Evolutionary conservation across 2,329 filamentous ascomycete species (phyloP).

Genomic region (Penicillium sp.): DNA sequence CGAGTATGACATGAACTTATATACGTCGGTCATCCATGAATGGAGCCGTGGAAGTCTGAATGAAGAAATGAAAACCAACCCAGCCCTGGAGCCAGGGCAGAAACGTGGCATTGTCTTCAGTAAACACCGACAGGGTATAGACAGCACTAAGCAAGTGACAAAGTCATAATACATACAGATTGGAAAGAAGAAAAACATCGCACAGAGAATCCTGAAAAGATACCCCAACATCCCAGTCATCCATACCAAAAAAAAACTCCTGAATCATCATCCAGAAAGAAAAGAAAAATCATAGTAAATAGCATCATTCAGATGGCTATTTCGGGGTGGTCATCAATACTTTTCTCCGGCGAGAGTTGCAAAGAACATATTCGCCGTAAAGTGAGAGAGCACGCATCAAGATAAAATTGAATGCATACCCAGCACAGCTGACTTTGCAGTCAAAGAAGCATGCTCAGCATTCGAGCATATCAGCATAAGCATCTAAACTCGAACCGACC

Average conservation of each 20-base stretch:
- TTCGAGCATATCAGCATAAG: slow-evolving; percentile 49
- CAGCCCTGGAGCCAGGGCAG: background rate
- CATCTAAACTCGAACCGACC: slow-evolving; percentile 48
- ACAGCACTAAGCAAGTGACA: slow-evolving; percentile 19
- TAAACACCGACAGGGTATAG: slow-evolving; percentile 20
- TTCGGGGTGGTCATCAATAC: slow-evolving; percentile 1
- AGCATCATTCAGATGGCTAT: slow-evolving; percentile 19
- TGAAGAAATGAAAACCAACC: background rate
- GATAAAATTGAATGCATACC: no score
- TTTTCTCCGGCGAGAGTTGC: slow-evolving; percentile 8
- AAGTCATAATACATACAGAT: slow-evolving; percentile 24
- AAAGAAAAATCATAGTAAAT: slow-evolving; percentile 11
- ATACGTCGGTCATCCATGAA: no score
- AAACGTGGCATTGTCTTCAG: slow-evolving; percentile 5
- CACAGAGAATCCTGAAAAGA: slow-evolving; percentile 2
- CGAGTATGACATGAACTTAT: background rate
- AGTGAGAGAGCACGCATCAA: background rate
- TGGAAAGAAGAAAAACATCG: slow-evolving; percentile 5
- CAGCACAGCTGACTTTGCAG: background rate
- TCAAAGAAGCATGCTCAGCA: background rate
- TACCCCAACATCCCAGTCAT: slow-evolving; percentile 3
- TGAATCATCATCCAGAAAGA: slow-evolving; percentile 27
- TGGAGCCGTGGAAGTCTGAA: no score
- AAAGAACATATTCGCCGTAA: slow-evolving; percentile 12
- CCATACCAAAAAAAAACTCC: slow-evolving; percentile 23